Conservation (phyloP, 2,329 filamentous ascomycete genomes). For the Mariannaea elegans region DNA sequence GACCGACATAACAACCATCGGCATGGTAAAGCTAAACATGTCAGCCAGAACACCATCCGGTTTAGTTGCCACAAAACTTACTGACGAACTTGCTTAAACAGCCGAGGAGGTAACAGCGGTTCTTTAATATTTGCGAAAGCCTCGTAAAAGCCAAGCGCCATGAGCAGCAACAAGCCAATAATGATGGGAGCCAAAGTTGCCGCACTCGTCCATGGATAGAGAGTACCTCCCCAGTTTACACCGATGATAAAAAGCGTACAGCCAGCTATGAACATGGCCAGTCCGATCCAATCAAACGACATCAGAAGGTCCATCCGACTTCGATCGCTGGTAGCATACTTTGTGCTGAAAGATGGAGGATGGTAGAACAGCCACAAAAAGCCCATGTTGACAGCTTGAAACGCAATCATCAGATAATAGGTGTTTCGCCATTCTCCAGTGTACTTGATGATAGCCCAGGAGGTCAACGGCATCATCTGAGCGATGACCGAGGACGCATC, state of each 20-base stretch:
- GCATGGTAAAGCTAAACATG: slow-evolving; percentile 10
- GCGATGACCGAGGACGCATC: slow-evolving; percentile 21
- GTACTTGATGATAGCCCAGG: slow-evolving; percentile 21
- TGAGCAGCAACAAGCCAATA: not conserved
- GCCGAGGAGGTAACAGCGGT: slow-evolving; percentile 11
- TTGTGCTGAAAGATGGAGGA: slow-evolving; percentile 9
- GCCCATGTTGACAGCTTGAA: slow-evolving; percentile 5
- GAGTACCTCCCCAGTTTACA: slow-evolving; percentile 16
- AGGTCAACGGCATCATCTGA: slow-evolving; percentile 18
- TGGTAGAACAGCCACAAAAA: slow-evolving; percentile 19
- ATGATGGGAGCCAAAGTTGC: slow-evolving; percentile 5
- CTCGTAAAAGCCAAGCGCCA: slow-evolving; percentile 13
- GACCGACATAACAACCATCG: slow-evolving; percentile 16
- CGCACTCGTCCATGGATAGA: slow-evolving; percentile 16
- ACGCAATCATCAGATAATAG: slow-evolving; percentile 22
- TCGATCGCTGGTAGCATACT: not conserved
- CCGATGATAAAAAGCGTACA: slow-evolving; percentile 18
- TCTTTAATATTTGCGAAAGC: slow-evolving; percentile 7
- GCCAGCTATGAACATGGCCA: slow-evolving; percentile 11
- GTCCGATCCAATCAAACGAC: slow-evolving; percentile 17
- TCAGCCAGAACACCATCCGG: not conserved
- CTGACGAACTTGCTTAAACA: slow-evolving; percentile 20
- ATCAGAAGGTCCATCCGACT: slow-evolving; percentile 4
- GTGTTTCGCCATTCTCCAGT: slow-evolving; percentile 20
- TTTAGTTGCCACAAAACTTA: not conserved